Evolutionary conservation across 768 basidiomycete genomes (phyloP), one percentile per base, ranked within the genome.

Genomic region (Fomitopsis pulvina): DNA sequence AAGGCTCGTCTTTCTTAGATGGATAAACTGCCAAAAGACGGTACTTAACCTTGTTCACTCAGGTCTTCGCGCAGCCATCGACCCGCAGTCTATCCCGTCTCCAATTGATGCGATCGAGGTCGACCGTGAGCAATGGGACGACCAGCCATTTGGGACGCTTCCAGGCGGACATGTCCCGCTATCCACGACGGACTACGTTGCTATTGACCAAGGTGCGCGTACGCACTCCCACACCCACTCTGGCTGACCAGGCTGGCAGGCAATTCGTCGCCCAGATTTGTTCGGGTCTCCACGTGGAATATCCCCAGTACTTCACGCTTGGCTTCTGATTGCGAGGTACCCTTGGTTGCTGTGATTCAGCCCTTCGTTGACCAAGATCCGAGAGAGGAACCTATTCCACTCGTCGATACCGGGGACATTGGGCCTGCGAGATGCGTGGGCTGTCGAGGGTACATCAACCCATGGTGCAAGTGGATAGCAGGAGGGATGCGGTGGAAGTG

Each of bases 391-490:
- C 75, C 81, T 0, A 68, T 97, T 11, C 91, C 92, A 0, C 56
- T 90, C 4, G 81, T 97, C 3, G 80, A 88, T 48, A 78, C 81
- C 27, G 84, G 83, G 4, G 71, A 73, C 22, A 62, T 65, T 1
- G 93, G 92, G 11, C 96, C 95, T 11, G 78, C 87, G 21, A 77
- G 96, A 27, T 99, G 96, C 59, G 78, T 74, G 40, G 73, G 78
- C 28, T 99, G 96, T 66, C 76, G 90, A 56, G 90, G 77, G 0
- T 99, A 98, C 65, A 74, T 99, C 58, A 98, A 97, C 61, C 87
- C 93, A 0, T 98, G 92, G 92, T 92, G 86, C 65, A 71, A 71
- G 22, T 99, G 91, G 83, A 68, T 78, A 18, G 77, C 85, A 8
- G 88, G 88, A 2, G 96, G 96, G 4, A 75, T 77, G 51, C 80